Conservation (phyloP, 192 early-diverging fungal species). For the Geranomyces michiganensis region DNA sequence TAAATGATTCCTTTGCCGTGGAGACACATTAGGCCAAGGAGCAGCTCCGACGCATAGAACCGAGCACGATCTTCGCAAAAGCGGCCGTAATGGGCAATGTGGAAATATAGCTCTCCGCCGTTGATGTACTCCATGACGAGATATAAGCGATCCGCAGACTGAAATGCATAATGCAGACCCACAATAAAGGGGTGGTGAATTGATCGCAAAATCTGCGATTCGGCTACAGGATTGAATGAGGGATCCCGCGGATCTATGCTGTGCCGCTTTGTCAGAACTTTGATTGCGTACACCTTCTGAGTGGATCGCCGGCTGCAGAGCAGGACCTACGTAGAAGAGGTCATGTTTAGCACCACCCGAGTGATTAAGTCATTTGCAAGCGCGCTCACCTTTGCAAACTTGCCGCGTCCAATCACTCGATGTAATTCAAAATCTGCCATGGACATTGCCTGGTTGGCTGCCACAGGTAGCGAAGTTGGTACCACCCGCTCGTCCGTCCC, state of each 20-base stretch:
- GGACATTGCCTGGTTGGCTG: conserved; percentile 18
- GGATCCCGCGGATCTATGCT: conserved; percentile 7
- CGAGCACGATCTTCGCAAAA: conserved; percentile 51
- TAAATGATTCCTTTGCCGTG: conserved; percentile 58
- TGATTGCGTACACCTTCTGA: conserved; percentile 56
- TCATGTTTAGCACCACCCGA: no score
- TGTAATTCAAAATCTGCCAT: conserved; percentile 51
- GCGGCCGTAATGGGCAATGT: conserved; percentile 63
- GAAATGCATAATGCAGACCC: conserved; percentile 56
- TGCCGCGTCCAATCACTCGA: conserved; percentile 47
- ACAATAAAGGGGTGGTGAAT: conserved; percentile 60
- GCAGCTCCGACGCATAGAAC: conserved; percentile 56
- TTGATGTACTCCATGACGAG: conserved; percentile 79
- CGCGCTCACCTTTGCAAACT: conserved; percentile 44
- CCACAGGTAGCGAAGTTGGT: background rate
- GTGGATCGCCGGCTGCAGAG: conserved; percentile 51
- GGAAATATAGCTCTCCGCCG: conserved; percentile 92
- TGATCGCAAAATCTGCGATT: conserved; percentile 47
- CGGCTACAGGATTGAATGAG: conserved; percentile 21
- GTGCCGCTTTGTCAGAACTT: conserved; percentile 44
- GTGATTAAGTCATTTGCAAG: background rate
- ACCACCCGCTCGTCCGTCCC: no score
- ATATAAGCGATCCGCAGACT: conserved; percentile 45
- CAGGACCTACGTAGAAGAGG: conserved; percentile 33
- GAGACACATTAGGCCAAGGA: conserved; percentile 49